Percentiles rank a stretch among this genome's conserved stretches.
Evolutionary conservation across 2,329 filamentous ascomycete genomes (phyloP).

Genomic region (Nemania sp.): DNA sequence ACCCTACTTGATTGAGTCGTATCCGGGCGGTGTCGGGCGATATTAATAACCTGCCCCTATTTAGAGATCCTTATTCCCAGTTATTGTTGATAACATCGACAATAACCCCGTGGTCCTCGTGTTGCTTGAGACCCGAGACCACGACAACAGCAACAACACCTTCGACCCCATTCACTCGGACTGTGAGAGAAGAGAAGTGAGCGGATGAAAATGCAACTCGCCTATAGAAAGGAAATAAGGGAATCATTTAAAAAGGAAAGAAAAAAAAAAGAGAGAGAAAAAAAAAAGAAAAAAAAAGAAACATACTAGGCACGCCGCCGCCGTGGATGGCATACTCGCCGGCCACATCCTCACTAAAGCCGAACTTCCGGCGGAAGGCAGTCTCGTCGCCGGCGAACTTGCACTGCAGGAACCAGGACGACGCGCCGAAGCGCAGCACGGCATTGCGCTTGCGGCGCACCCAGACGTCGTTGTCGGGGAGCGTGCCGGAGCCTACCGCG

Average conservation of each 20-base stretch:
- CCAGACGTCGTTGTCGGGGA: conserved; percentile 79
- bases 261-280: background rate
- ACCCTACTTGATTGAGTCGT: background rate
- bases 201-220: no score
- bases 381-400: conserved; percentile 74
- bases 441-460: conserved; percentile 77
- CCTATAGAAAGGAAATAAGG: no score
- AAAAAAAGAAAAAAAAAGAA: background rate
- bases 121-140: conserved; percentile 80
- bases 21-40: background rate
- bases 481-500: conserved; percentile 73
- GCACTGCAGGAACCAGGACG: conserved; percentile 77
- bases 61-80: conserved; percentile 50
- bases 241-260: background rate
- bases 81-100: conserved; percentile 73
- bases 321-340: conserved; percentile 81
- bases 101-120: conserved; percentile 82
- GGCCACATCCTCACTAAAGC: conserved; percentile 66
- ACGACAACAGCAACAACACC: conserved; percentile 80
- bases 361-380: conserved; percentile 74
- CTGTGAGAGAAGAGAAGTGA: conserved; percentile 41
- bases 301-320: conserved; percentile 71
- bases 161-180: conserved; percentile 79
- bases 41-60: background rate
- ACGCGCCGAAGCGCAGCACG: conserved; percentile 76